Conservation (phyloP, 73 alveolate species). For the Tetrahymena elliotti region DNA sequence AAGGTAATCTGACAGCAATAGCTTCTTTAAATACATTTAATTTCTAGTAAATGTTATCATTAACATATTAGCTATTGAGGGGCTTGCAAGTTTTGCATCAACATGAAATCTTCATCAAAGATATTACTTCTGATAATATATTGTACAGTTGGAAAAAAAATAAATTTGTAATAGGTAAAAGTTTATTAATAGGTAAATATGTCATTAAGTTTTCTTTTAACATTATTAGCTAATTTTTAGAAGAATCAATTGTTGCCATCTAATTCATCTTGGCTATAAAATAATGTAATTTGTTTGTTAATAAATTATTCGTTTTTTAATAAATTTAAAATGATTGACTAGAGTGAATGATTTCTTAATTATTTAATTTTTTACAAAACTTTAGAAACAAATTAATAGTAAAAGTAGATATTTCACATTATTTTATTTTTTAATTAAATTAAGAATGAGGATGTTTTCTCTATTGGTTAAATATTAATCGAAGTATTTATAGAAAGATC, state of each 20-base stretch:
- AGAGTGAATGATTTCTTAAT: background rate
- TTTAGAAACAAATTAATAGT: background rate
- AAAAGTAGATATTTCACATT: background rate
- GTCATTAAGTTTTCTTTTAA: no score
- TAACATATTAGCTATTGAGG: background rate
- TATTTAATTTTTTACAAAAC: no score
- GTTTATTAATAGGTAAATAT: no score
- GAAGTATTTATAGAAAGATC: background rate
- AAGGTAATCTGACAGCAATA: background rate
- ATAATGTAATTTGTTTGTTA: background rate
- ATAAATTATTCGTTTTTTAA: no score
- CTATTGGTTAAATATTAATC: background rate
- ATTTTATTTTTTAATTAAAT: no score
- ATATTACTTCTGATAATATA: background rate
- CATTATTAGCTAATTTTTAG: background rate
- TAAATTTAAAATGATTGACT: no score
- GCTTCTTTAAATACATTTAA: background rate
- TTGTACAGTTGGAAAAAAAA: background rate
- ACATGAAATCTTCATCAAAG: background rate
- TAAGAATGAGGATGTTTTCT: background rate
- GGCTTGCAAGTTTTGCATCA: background rate
- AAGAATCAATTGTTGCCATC: background rate
- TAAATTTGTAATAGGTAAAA: background rate
- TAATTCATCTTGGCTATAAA: background rate
- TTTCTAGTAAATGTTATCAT: background rate